Percentiles rank a stretch among this genome's conserved stretches.
phyloP scores from a whole-genome alignment of 176 grass and related monocot species.

The Lolium multiflorum region DNA sequence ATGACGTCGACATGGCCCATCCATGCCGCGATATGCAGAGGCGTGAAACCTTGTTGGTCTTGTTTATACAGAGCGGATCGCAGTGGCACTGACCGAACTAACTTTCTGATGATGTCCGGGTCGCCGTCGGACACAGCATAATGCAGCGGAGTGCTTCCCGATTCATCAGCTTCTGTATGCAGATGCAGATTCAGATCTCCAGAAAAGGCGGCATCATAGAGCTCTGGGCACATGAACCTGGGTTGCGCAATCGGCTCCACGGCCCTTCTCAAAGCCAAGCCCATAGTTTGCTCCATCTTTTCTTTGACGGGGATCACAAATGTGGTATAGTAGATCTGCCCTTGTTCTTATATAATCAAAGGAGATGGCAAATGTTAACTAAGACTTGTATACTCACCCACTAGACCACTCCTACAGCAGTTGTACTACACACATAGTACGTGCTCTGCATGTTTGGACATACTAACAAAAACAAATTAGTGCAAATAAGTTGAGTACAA shows the following conservation, averaged over 20 bases:
- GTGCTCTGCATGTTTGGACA: no score
- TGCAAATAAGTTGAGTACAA: no score
- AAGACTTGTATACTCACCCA: no score
- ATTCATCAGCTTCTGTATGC: not conserved
- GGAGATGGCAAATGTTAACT: no score
- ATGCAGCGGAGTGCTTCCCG: not conserved
- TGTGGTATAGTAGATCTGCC: no score
- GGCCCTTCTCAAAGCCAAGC: not conserved
- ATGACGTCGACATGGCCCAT: not conserved
- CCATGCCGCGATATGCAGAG: not conserved
- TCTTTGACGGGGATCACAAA: no score
- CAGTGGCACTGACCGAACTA: not conserved
- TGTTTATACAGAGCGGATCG: not conserved
- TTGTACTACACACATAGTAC: no score
- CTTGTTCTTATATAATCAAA: no score
- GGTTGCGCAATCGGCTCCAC: not conserved
- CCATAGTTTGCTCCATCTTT: no score
- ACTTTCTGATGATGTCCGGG: not conserved
- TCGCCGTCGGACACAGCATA: not conserved
- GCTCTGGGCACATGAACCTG: not conserved
- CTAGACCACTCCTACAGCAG: no score
- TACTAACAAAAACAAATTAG: no score
- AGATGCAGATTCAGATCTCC: not conserved
- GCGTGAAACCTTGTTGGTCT: not conserved
- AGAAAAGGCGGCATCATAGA: not conserved